Conservation (phyloP, 2,329 filamentous ascomycete genomes). For the Exophiala viscosa region DNA sequence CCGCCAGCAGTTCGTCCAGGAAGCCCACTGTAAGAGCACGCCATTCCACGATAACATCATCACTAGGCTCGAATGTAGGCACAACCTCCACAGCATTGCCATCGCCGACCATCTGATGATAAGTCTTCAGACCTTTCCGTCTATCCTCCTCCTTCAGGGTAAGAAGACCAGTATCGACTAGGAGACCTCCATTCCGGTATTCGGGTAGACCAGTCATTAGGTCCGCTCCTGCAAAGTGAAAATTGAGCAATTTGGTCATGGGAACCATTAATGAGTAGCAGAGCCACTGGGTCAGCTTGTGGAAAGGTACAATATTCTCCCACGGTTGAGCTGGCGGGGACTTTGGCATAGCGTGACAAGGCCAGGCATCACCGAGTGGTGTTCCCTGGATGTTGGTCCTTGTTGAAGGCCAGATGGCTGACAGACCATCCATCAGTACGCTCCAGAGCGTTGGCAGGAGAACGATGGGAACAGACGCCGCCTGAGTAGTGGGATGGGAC, state of each 20-base stretch:
- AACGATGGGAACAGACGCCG: slow-evolving; percentile 82
- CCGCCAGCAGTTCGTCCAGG: slow-evolving; percentile 64
- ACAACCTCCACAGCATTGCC: slow-evolving; percentile 70
- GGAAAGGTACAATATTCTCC: slow-evolving; percentile 84
- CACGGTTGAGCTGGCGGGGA: slow-evolving; percentile 41
- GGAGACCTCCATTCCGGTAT: slow-evolving; percentile 85
- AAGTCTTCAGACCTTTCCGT: slow-evolving; percentile 67
- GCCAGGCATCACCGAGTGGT: slow-evolving; percentile 91
- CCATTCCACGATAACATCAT: slow-evolving; percentile 79
- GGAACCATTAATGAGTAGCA: slow-evolving; percentile 91
- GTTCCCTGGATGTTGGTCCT: slow-evolving; percentile 83
- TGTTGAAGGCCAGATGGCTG: slow-evolving; percentile 81
- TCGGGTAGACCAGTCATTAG: slow-evolving; percentile 84
- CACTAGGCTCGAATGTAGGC: slow-evolving; percentile 67
- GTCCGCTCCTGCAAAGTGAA: slow-evolving; percentile 76
- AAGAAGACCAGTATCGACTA: slow-evolving; percentile 78
- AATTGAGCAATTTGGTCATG: slow-evolving; percentile 74
- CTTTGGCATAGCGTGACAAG: slow-evolving; percentile 74
- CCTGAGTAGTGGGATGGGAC: slow-evolving; percentile 82
- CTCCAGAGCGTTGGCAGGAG: slow-evolving; percentile 85
- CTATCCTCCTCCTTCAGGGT: slow-evolving; percentile 68
- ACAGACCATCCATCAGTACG: slow-evolving; percentile 80
- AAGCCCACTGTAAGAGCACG: slow-evolving; percentile 71
- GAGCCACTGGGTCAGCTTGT: slow-evolving; percentile 93
- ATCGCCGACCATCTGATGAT: slow-evolving; percentile 67